Percentiles rank a stretch among this genome's conserved stretches.
Conservation (phyloP, 2,329 filamentous ascomycete species). For the Hymenoscyphus scutula region DNA sequence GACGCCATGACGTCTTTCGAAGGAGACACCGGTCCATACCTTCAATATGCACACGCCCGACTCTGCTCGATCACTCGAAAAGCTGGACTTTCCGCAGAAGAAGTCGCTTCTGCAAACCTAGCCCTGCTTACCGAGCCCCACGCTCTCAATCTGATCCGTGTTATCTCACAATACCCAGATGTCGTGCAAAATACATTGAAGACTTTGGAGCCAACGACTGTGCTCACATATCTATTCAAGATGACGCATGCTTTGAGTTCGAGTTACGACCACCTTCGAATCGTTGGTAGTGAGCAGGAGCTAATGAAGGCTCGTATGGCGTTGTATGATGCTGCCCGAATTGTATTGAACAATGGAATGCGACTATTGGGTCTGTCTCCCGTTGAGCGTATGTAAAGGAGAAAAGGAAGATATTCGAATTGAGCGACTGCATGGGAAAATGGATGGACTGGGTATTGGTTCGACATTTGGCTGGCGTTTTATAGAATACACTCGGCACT, state of each 20-base stretch:
- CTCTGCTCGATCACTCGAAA: constrained; percentile 63
- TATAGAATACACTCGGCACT: background rate
- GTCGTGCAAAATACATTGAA: constrained; percentile 80
- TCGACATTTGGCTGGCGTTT: background rate
- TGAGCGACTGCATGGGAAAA: constrained; percentile 6
- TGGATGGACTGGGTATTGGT: background rate
- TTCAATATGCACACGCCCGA: constrained; percentile 79
- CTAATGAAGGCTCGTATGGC: constrained; percentile 71
- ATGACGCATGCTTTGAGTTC: constrained; percentile 79
- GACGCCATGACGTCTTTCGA: constrained; percentile 81
- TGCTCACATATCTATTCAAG: constrained; percentile 74
- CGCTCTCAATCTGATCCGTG: constrained; percentile 69
- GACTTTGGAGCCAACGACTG: constrained; percentile 72
- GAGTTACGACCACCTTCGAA: constrained; percentile 78
- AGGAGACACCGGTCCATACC: constrained; percentile 80
- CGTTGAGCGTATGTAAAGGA: constrained; percentile 50
- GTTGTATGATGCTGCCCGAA: constrained; percentile 72
- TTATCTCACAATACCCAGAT: constrained; percentile 82
- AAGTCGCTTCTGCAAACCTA: constrained; percentile 63
- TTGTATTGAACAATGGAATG: constrained; percentile 82
- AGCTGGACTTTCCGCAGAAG: constrained; percentile 51
- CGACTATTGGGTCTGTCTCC: constrained; percentile 73
- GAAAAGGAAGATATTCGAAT: background rate
- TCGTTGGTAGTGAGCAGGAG: constrained; percentile 74
- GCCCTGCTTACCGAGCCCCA: constrained; percentile 68